Conservation (phyloP, 2,329 filamentous ascomycete species). For the Calonectria henricotiae region DNA sequence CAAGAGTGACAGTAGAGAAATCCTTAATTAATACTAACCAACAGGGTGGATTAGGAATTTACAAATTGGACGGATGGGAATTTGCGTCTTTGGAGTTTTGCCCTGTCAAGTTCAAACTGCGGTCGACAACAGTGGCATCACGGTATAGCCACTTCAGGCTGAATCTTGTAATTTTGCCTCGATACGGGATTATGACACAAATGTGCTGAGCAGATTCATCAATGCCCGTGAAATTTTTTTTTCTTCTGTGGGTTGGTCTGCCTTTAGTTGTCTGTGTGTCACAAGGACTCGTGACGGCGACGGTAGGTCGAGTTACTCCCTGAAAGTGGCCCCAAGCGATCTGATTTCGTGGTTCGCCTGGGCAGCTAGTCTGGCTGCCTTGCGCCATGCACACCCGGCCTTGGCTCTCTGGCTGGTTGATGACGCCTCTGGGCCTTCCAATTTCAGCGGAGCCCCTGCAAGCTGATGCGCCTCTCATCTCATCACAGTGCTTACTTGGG, state of each 20-base stretch:
- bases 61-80: neutral
- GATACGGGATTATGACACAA: neutral
- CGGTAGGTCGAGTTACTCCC: neutral
- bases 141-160: neutral
- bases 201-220: neutral
- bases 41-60: too few relatives aligned
- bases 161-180: neutral
- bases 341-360: neutral
- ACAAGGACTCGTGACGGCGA: neutral
- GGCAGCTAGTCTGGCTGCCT: neutral
- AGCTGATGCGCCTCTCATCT: neutral
- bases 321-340: constrained; percentile 12
- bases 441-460: neutral
- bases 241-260: neutral
- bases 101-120: neutral
- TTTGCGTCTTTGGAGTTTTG: neutral
- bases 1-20: too few relatives aligned
- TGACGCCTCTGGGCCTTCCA: neutral
- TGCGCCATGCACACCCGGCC: neutral
- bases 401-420: neutral
- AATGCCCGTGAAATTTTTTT: neutral
- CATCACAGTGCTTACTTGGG: neutral
- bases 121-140: too few relatives aligned
- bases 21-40: too few relatives aligned
- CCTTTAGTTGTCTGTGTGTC: neutral